Conservation (phyloP, 345 rosid genomes). For the Brassica rapa region DNA sequence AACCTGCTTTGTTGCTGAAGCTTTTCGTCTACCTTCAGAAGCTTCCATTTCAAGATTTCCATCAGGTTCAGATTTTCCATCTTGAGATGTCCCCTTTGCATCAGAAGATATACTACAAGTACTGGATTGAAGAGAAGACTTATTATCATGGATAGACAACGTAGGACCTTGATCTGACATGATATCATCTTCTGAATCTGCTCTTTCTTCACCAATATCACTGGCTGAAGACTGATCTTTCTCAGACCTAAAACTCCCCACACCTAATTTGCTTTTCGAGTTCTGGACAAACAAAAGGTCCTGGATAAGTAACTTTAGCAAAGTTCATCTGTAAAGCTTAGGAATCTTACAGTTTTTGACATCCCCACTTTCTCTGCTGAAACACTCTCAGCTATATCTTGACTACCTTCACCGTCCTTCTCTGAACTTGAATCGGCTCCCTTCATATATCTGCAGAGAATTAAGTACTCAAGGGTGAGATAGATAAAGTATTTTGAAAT, state of each 20-base stretch:
- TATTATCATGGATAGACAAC: slow-evolving; percentile 63
- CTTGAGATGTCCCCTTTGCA: slow-evolving; percentile 43
- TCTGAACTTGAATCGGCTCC: slow-evolving; percentile 49
- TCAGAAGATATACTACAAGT: slow-evolving; percentile 45
- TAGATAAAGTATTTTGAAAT: background rate
- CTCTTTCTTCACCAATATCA: slow-evolving; percentile 50
- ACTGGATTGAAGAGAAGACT: slow-evolving; percentile 47
- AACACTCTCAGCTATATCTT: slow-evolving; percentile 49
- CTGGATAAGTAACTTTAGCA: background rate
- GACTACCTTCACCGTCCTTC: slow-evolving; percentile 56
- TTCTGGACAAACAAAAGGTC: slow-evolving; percentile 26
- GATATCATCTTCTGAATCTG: slow-evolving; percentile 56
- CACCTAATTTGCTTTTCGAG: slow-evolving; percentile 32
- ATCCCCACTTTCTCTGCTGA: slow-evolving; percentile 51
- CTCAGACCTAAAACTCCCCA: slow-evolving; percentile 41
- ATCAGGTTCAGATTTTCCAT: slow-evolving; percentile 47
- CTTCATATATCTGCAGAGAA: slow-evolving; percentile 55
- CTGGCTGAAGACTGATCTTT: slow-evolving; percentile 46
- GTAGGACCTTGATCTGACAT: slow-evolving; percentile 61
- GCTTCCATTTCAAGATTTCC: slow-evolving; percentile 58
- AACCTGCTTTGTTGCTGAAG: slow-evolving; percentile 47
- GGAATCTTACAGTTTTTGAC: slow-evolving; percentile 51
- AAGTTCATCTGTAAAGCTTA: background rate
- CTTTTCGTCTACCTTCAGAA: slow-evolving; percentile 50
- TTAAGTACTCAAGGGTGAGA: slow-evolving; percentile 16